Conservation (phyloP, 139 green algal species). For the Eudorina sp. region DNA sequence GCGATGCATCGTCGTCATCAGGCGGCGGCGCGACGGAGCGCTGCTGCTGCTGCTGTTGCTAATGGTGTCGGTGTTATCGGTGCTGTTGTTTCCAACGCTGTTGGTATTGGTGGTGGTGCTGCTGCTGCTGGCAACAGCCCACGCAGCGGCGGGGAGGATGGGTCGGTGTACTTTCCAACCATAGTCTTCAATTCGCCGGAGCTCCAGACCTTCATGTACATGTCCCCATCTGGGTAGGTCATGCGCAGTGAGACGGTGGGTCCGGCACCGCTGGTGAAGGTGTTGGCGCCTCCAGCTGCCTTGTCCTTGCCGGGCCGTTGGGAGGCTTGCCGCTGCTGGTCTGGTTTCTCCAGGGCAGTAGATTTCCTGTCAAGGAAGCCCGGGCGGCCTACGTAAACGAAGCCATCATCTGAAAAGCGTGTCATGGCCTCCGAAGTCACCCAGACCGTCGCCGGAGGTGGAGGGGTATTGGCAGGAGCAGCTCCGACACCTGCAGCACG, state of each 20-base stretch:
- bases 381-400: not conserved
- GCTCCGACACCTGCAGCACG: no score
- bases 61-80: no score
- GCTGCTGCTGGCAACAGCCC: no score
- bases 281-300: no score
- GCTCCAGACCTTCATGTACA: not conserved
- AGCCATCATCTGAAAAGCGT: not conserved
- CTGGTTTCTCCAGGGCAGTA: not conserved
- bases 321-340: not conserved
- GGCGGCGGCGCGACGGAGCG: no score
- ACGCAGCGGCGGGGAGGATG: no score
- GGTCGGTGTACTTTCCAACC: not conserved
- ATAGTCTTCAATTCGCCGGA: not conserved
- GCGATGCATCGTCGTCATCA: not conserved
- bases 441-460: no score
- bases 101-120: no score
- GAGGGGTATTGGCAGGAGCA: no score
- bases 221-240: not conserved
- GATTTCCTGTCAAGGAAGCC: not conserved
- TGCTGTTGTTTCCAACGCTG: no score
- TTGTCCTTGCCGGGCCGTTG: not conserved
- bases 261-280: no score
- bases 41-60: not conserved
- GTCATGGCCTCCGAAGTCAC: not conserved
- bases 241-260: not conserved